Percentiles rank a stretch among this genome's conserved stretches.
Evolutionary conservation across 2,329 filamentous ascomycete species (phyloP).

Genomic region (Colletotrichum orbiculare): DNA sequence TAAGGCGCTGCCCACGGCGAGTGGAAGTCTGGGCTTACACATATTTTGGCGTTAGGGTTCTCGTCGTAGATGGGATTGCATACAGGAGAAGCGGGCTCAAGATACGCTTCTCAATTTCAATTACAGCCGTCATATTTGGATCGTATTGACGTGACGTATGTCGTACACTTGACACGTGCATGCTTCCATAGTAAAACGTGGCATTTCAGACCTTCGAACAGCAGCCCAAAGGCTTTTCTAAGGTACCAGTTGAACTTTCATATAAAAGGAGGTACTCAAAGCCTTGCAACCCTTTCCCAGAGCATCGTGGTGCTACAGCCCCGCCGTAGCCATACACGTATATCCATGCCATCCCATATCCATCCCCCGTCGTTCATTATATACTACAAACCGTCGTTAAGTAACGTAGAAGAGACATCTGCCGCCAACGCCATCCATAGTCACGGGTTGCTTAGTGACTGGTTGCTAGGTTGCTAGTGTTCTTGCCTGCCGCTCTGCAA

Average conservation of each 20-base stretch:
- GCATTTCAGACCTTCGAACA: too few species aligned
- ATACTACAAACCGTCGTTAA: constrained; percentile 30
- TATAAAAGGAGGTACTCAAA: constrained; percentile 5
- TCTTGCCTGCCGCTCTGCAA: too few species aligned
- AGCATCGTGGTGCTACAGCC: constrained; percentile 4
- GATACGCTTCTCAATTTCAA: too few species aligned
- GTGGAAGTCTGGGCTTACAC: constrained; percentile 9
- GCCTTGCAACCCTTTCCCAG: constrained; percentile 1
- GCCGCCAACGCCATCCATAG: constrained; percentile 28
- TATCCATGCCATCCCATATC: constrained; percentile 29
- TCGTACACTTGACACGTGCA: too few species aligned
- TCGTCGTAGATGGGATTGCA: too few species aligned
- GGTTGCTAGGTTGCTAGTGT: background rate
- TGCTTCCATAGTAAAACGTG: too few species aligned
- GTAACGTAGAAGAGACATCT: constrained; percentile 21
- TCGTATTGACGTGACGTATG: too few species aligned
- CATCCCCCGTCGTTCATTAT: constrained; percentile 29
- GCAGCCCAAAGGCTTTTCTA: background rate
- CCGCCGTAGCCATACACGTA: constrained; percentile 21
- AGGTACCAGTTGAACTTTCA: constrained; percentile 17
- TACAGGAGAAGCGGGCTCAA: too few species aligned
- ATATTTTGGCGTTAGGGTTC: constrained; percentile 28
- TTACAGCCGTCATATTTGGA: too few species aligned
- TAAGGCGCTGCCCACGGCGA: too few species aligned
- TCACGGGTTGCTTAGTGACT: constrained; percentile 2